Evolutionary conservation across 257 asterid genomes (phyloP).

Genomic region (Lycium barbarum): DNA sequence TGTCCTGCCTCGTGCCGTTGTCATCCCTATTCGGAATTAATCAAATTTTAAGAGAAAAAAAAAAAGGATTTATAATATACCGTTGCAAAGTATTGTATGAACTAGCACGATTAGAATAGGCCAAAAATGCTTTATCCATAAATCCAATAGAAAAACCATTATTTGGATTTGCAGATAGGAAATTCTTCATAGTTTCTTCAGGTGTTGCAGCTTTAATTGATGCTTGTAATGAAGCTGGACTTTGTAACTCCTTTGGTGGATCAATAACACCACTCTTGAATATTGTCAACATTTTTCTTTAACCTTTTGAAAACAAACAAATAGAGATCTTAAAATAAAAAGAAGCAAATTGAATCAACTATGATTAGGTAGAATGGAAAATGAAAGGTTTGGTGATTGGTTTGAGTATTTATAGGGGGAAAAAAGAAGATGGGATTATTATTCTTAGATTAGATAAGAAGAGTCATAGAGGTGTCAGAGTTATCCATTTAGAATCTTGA

Average conservation of each 20-base stretch:
- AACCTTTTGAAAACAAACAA: background rate
- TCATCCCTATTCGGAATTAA: background rate
- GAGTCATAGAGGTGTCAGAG: constrained; percentile 12
- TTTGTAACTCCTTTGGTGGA: constrained; percentile 81
- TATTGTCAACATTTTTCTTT: constrained; percentile 66
- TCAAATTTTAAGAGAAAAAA: constrained; percentile 51
- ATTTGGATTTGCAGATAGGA: constrained; percentile 54
- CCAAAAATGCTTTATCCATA: constrained; percentile 63
- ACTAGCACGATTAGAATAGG: constrained; percentile 39
- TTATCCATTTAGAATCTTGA: constrained; percentile 1
- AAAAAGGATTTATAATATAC: constrained; percentile 26
- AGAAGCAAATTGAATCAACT: background rate
- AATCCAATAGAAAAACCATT: constrained; percentile 67
- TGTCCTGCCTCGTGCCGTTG: background rate
- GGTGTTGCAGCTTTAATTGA: constrained; percentile 46
- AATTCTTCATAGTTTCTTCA: constrained; percentile 62
- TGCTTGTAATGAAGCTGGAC: constrained; percentile 56
- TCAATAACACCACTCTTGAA: constrained; percentile 77
- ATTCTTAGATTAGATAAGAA: background rate
- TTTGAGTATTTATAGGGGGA: background rate
- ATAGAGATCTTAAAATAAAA: no score
- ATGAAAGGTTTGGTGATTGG: background rate
- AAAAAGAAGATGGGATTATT: background rate
- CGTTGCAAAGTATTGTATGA: constrained; percentile 38
- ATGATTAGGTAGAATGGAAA: background rate